phyloP scores from a whole-genome alignment of 2,329 filamentous ascomycete species.

The Tolypocladium tropicale region DNA sequence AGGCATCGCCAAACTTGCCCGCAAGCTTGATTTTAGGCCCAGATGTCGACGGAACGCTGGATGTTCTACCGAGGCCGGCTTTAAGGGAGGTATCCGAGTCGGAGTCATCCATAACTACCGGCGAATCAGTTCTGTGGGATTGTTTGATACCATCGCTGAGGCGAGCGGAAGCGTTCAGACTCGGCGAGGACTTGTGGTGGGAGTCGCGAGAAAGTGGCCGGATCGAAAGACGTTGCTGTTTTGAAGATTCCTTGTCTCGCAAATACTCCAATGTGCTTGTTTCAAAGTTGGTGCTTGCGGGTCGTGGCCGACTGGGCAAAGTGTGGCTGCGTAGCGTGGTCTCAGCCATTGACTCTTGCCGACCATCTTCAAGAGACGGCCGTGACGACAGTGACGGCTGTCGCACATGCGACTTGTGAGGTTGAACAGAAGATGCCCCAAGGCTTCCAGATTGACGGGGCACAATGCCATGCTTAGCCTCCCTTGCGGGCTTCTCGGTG shows the following conservation, averaged over 20 bases:
- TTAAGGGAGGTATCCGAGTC: slow-evolving; percentile 42
- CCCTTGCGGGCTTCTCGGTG: slow-evolving; percentile 28
- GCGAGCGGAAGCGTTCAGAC: slow-evolving; percentile 20
- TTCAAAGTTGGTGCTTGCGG: slow-evolving; percentile 73
- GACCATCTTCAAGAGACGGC: slow-evolving; percentile 12
- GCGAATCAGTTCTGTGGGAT: slow-evolving; percentile 71
- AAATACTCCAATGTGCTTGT: slow-evolving; percentile 69
- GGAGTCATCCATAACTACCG: slow-evolving; percentile 63
- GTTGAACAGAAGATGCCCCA: slow-evolving; percentile 7
- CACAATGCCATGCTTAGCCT: slow-evolving; percentile 9
- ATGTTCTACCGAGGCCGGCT: slow-evolving; percentile 50
- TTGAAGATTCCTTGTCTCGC: slow-evolving; percentile 58
- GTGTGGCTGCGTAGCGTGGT: slow-evolving; percentile 14
- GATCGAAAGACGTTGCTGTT: slow-evolving; percentile 20
- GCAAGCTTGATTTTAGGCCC: slow-evolving; percentile 75
- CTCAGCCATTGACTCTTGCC: slow-evolving; percentile 9
- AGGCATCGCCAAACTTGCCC: slow-evolving; percentile 86
- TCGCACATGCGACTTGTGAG: slow-evolving; percentile 14
- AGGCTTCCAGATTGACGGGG: slow-evolving; percentile 4
- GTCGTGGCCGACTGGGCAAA: slow-evolving; percentile 48
- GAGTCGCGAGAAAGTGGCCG: slow-evolving; percentile 10
- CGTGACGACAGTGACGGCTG: slow-evolving; percentile 8
- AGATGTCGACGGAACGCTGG: slow-evolving; percentile 61
- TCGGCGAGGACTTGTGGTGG: slow-evolving; percentile 28
- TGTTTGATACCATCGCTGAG: slow-evolving; percentile 12